Conservation (phyloP, 2,329 filamentous ascomycete genomes). For the Penicillium sp. region DNA sequence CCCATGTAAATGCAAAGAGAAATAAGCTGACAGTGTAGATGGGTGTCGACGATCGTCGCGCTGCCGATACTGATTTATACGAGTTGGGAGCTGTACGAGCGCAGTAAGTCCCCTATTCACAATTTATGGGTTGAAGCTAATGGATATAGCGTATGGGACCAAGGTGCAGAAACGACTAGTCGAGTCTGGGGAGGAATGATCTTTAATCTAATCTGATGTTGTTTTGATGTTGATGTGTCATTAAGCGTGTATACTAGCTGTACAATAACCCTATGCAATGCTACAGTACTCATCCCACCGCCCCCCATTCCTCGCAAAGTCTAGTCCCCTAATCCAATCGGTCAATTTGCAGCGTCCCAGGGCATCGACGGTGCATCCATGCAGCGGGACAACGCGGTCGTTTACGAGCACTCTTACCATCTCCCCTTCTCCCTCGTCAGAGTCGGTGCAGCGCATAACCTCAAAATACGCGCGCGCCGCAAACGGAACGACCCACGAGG, state of each 20-base stretch:
- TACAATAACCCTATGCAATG: too few relatives aligned
- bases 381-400: slow-evolving; percentile 71
- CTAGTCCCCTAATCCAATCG: slow-evolving; percentile 69
- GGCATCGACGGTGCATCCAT: slow-evolving; percentile 65
- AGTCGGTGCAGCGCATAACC: slow-evolving; percentile 66
- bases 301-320: slow-evolving; percentile 69
- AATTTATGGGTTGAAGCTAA: background rate
- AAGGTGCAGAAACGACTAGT: slow-evolving; percentile 13
- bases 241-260: background rate
- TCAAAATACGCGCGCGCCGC: slow-evolving; percentile 78
- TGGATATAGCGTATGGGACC: slow-evolving; percentile 9
- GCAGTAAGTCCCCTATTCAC: slow-evolving; percentile 16
- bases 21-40: slow-evolving; percentile 16
- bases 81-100: slow-evolving; percentile 24
- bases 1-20: background rate
- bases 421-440: slow-evolving; percentile 17
- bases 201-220: too few relatives aligned
- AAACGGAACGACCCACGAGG: slow-evolving; percentile 79
- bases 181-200: background rate
- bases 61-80: slow-evolving; percentile 25
- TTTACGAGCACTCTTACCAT: slow-evolving; percentile 80
- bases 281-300: slow-evolving; percentile 54
- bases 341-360: slow-evolving; percentile 67
- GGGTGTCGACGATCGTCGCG: slow-evolving; percentile 25
- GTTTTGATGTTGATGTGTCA: too few relatives aligned